Evolutionary conservation across 805 yeast species (phyloP), one percentile per base, ranked within the genome.

Genomic region (Candida vartiovaarae): DNA sequence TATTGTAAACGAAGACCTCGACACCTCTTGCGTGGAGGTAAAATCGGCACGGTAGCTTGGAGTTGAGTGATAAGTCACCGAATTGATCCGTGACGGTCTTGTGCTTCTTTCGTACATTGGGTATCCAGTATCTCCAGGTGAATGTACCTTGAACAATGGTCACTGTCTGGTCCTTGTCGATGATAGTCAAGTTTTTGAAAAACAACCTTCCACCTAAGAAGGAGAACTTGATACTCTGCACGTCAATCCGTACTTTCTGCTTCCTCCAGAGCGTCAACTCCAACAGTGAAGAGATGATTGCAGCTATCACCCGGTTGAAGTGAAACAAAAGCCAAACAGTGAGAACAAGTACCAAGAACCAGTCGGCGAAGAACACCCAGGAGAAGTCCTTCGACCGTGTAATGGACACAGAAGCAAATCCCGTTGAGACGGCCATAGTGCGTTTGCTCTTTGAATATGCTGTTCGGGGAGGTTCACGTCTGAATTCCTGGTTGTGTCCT

Each of bases 71-170:
- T 23, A 41, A 49, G 39, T 60, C 56, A 8, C 45, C 44, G 15
- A n/a, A n/a, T 24, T 7, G 25, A 10, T 54, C 51, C n/a, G 47
- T 35, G 37, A 45, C 33, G 44, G 41, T 36, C 26, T 38, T 35
- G 28, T 41, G 38, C 20, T 39, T 50, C 46, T 49, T 47, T 51
- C 75, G 64, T 15, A 71, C 60, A 5, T 63, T 59, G 4, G 68
- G 64, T 41, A 87, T 66, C 98, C 98, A 93, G 61, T 88, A 91
- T 47, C 95, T 64, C 98, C 98, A 93, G 0, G 95, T 85, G 27
- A 91, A 57, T 53, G 78, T 76, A 1, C 91, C 84, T 47, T 82
- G 80, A 27, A 85, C 72, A 1, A 85, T 70, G 8, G 87, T 75
- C 1, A 87, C 57, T 2, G 95, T 79, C 48, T 79, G 78, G 63